These are phyloP conservation scores for Mycena capillaripes DNA, from an alignment of 768 basidiomycete genomes.

Conservation along the genomic window DNA sequence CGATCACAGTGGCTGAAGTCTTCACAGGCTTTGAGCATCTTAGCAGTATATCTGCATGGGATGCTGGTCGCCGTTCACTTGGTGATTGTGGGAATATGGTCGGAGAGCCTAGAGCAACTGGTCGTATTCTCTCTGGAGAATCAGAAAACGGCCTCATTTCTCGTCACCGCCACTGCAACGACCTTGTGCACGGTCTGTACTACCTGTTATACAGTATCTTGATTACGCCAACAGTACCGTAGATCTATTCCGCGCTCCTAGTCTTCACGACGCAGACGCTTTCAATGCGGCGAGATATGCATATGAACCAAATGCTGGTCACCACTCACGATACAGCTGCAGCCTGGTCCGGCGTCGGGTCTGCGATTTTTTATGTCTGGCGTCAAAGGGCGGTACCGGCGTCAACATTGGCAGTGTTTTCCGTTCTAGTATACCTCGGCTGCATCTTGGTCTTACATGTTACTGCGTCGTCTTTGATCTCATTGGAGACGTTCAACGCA, in stretches of 20 bases:
- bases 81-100: background rate
- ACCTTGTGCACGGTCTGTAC: background rate
- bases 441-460: background rate
- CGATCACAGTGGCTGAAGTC: too few species aligned
- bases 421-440: too few species aligned
- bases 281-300: too few species aligned
- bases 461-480: too few species aligned
- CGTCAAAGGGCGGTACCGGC: too few species aligned
- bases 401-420: too few species aligned
- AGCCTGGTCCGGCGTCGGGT: background rate
- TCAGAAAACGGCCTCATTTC: background rate
- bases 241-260: background rate
- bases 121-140: background rate
- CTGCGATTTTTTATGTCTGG: background rate
- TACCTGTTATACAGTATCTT: too few species aligned
- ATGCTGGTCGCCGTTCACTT: slow-evolving; percentile 1
- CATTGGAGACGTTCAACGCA: too few species aligned
- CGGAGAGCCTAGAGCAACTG: background rate
- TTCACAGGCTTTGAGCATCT: too few species aligned
- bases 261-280: too few species aligned
- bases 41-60: background rate
- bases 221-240: too few species aligned
- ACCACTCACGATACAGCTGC: background rate
- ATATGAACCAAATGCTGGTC: too few species aligned
- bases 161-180: background rate